These are phyloP conservation scores for Tolypocladium ophioglossoides DNA, from an alignment of 2,329 filamentous ascomycete species.

Conservation along the genomic window DNA sequence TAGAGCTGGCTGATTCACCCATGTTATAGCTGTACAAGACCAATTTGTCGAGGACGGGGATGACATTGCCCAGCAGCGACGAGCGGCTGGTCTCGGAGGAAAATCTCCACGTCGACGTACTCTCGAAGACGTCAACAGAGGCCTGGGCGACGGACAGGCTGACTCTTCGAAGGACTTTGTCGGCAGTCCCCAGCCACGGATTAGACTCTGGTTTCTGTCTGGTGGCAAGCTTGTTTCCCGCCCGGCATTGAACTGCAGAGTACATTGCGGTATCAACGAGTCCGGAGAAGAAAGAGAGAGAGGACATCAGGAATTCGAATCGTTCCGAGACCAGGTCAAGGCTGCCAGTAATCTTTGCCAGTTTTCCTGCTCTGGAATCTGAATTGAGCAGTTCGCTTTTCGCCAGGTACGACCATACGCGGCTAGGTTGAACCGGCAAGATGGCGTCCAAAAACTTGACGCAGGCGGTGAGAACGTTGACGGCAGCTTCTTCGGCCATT, in stretches of 20 bases:
- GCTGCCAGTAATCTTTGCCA: conserved; percentile 70
- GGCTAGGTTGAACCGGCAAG: conserved; percentile 62
- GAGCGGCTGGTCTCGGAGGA: conserved; percentile 55
- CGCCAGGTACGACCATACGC: conserved; percentile 83
- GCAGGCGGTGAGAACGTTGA: conserved; percentile 60
- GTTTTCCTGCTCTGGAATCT: conserved; percentile 63
- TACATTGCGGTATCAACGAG: conserved; percentile 66
- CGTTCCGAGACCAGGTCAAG: conserved; percentile 68
- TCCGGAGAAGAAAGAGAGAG: conserved; percentile 61
- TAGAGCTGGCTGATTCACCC: conserved; percentile 43
- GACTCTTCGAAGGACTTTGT: conserved; percentile 64
- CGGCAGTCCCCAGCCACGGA: conserved; percentile 62
- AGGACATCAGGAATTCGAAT: conserved; percentile 67
- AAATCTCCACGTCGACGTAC: conserved; percentile 79
- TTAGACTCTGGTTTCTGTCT: conserved; percentile 37
- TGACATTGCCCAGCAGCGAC: conserved; percentile 56
- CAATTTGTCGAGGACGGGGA: conserved; percentile 60
- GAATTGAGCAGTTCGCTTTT: conserved; percentile 71
- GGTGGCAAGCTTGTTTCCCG: conserved; percentile 35
- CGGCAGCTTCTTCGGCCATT: conserved; percentile 50
- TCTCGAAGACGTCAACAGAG: conserved; percentile 76
- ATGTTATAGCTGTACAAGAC: conserved; percentile 65
- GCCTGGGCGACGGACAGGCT: conserved; percentile 63
- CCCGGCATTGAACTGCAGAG: conserved; percentile 57
- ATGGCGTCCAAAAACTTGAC: conserved; percentile 70